Base-by-base conservation (phyloP, 2,329 filamentous ascomycete genomes). In the Fusarium sp. region DNA sequence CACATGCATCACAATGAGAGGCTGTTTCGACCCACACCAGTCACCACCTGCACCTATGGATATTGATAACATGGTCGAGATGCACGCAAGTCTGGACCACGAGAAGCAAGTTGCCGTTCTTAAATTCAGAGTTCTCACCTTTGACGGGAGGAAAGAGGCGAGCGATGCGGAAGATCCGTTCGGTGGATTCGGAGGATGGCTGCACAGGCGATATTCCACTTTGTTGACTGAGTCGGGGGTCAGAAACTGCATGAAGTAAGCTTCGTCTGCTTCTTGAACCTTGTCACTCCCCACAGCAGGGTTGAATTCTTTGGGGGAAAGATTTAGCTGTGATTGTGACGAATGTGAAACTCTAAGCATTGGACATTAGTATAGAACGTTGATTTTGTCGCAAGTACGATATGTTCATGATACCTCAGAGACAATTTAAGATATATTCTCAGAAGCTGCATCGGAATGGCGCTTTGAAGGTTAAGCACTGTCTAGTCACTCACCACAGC, bases 221-320 rank as follows among this genome's bases (percentile, higher is more conserved):
- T 40, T 74, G 12, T 16, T 74, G 2, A 56, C 72, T 7, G 69
- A 74, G 47, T 59, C 72, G 5, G 72, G 40, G 79, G 61, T 59
- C 1, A 67, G 50, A 11, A 61, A 74, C 14, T 72, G 72, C 7
- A 32, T 12, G 16, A 8, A 20, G 14, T 32, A 32, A 32, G 4
- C 13, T 32, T 32, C 30, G 13, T 32, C 30, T 32, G 4, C 13
- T 32, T 32, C 30, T 32, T 32, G 27, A 28, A 6, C 30, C 13
- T 14, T 32, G 1, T 4, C 30, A 7, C 4, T 1, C 7, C 1
- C 30, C 30, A 14, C 30, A 4, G 7, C 7, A 30, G 28, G 28
- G 13, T 32, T 32, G 30, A 21, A 21, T 21, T 21, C 4, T 4
- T 21, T 21, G 4, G 21, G 21, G 21, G 21, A 21, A 21, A 21